Percentiles rank a stretch among this genome's conserved stretches.
Evolutionary conservation across 768 basidiomycete species (phyloP).

Genomic region (Amanita phalloides): DNA sequence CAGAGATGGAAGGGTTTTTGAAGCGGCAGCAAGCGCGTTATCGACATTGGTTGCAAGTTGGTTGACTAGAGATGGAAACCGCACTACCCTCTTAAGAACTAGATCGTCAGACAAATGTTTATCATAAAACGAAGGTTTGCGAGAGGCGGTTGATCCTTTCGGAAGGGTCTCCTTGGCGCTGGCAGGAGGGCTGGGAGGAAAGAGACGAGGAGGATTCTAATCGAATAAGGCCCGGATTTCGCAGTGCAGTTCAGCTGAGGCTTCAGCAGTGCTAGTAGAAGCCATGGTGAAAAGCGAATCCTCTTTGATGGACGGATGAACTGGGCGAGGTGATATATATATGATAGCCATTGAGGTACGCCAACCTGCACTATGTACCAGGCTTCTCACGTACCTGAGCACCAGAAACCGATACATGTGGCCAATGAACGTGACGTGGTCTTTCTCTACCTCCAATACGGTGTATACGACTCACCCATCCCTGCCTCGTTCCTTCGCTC

Average conservation of each 20-base stretch:
- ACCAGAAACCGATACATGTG: conserved; percentile 3
- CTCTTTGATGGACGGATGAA: no score
- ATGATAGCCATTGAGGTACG: not conserved
- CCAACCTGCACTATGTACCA: not conserved
- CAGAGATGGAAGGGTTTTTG: no score
- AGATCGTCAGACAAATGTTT: conserved; percentile 6
- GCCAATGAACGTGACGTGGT: conserved; percentile 1
- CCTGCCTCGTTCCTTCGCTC: conserved; percentile 7
- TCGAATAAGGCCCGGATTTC: no score
- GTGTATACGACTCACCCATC: conserved; percentile 5
- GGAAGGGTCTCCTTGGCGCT: no score
- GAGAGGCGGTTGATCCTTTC: not conserved
- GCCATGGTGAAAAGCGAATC: no score
- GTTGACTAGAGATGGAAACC: not conserved
- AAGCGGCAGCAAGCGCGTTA: no score
- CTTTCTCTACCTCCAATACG: conserved; percentile 8
- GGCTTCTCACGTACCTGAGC: conserved; percentile 2
- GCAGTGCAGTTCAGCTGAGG: no score
- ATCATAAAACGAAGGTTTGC: conserved; percentile 2
- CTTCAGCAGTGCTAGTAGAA: no score
- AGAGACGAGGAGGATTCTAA: no score
- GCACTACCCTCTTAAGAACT: conserved; percentile 4
- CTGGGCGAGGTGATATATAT: no score
- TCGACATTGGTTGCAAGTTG: no score
- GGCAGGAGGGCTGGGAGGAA: no score